Base-by-base conservation (phyloP, 179 eudicot genomes). In the Monotropa hypopitys region DNA sequence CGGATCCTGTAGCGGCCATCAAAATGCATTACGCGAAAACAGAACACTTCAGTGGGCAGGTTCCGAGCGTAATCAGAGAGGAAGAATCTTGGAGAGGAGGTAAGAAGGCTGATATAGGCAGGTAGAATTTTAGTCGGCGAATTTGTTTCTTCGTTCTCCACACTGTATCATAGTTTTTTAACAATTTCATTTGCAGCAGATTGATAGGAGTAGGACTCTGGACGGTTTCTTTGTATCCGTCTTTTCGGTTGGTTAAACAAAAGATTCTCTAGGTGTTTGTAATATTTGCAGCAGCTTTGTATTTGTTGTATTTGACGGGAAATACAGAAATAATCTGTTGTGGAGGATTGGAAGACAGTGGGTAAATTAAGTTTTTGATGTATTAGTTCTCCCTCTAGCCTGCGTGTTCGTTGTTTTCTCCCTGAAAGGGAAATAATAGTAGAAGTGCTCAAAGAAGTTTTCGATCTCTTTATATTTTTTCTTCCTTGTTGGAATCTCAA, bases 1-100 rank as follows among this genome's bases (percentile, higher is more conserved):
- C 93, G 26, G 98, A 93, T 81, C 97, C 98, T 0, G 97, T 92
- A 73, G 89, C 95, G 0, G 98, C 97, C 46, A 81, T 93, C 20
- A 88, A 84, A 81, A 78, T 90, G 89, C 95, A 90, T 50, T 92
- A 86, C 82, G 78, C 92, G 0, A 85, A 81, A 67, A 47, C 72
- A 0, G 83, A 86, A 56, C 81, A 77, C 33, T 54, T 56, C 53
- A 74, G 81, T 65, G 81, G 80, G 67, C 84, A 76, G 67, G 71
- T 66, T 0, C 86, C 84, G 21, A 84, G 61, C 8, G 6, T 50
- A 69, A 57, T 79, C 33, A 79, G 83, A 65, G 87, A 86, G 86
- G 96, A 89, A 76, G 96, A 84, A 78, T 35, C 85, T 11, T 91
- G 94, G 96, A 82, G 89, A 65, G 81, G 91, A 59, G 38, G 67